Evolutionary conservation across 306 rosid genomes (phyloP).

Genomic region (Prinsepia uniflora): DNA sequence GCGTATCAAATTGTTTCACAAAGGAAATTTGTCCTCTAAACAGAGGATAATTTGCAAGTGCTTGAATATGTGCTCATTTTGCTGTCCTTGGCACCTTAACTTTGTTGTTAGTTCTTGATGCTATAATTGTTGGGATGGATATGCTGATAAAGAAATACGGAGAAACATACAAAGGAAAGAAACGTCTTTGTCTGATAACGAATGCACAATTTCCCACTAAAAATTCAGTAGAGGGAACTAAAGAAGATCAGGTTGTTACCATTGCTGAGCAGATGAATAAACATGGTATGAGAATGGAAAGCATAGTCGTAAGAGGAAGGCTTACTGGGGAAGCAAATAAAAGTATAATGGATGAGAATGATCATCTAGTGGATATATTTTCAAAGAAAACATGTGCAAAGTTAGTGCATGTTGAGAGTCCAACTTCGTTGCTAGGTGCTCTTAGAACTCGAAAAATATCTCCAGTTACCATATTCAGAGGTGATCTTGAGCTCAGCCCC

Average conservation of each 20-base stretch:
- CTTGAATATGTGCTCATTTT: constrained; percentile 8
- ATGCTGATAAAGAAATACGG: constrained; percentile 80
- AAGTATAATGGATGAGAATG: constrained; percentile 72
- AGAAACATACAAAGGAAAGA: constrained; percentile 68
- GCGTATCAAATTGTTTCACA: constrained; percentile 13
- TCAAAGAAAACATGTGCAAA: constrained; percentile 65
- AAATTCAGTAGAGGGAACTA: constrained; percentile 68
- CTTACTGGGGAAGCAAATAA: constrained; percentile 38
- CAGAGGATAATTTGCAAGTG: neutral
- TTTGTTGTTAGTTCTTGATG: constrained; percentile 73
- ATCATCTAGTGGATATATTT: constrained; percentile 51
- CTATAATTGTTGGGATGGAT: constrained; percentile 90
- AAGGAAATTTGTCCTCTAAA: constrained; percentile 15
- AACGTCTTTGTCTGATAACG: constrained; percentile 74
- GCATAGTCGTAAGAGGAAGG: constrained; percentile 66
- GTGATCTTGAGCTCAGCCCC: constrained; percentile 76
- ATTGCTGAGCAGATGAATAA: constrained; percentile 69
- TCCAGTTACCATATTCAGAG: constrained; percentile 70
- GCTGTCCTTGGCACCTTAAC: constrained; percentile 55
- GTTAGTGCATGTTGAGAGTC: constrained; percentile 58
- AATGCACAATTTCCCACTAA: constrained; percentile 68
- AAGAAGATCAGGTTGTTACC: constrained; percentile 73
- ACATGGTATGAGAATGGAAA: constrained; percentile 80
- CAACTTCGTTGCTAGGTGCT: constrained; percentile 72
- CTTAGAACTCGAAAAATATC: constrained; percentile 64